A percentile compares a stretch with the other conserved stretches of the same genome.
Conservation (phyloP, 495 filamentous ascomycete species). For the Glonium stellatum region DNA sequence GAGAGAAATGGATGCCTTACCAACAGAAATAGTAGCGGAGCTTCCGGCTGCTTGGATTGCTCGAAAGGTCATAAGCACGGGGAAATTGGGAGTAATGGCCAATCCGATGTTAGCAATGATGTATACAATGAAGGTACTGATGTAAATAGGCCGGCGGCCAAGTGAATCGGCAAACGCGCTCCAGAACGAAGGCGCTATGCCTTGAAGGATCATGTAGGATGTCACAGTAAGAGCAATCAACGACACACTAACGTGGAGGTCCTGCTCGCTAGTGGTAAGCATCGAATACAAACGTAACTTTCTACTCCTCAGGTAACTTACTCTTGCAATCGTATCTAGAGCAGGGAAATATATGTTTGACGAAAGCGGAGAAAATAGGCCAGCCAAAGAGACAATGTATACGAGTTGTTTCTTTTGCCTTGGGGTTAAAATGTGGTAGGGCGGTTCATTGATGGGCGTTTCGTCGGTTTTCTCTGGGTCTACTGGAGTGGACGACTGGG, state of each 20-base stretch:
- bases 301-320: too few species aligned
- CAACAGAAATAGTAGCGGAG: too few species aligned
- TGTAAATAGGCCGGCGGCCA: constrained; percentile 44
- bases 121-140: constrained; percentile 43
- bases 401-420: neutral
- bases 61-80: too few species aligned
- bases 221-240: constrained; percentile 48
- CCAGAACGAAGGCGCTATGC: constrained; percentile 46
- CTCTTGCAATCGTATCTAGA: constrained; percentile 40
- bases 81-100: too few species aligned
- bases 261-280: too few species aligned
- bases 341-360: constrained; percentile 34
- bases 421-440: too few species aligned
- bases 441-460: too few species aligned
- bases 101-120: too few species aligned
- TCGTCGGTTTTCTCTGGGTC: too few species aligned
- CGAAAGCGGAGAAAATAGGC: neutral
- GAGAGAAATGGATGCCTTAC: too few species aligned
- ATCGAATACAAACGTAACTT: too few species aligned
- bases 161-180: constrained; percentile 44
- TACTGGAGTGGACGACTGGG: too few species aligned
- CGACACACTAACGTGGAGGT: constrained; percentile 40
- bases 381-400: neutral
- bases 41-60: constrained; percentile 43
- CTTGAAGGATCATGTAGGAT: constrained; percentile 48